Percentiles rank a stretch among this genome's conserved stretches.
Evolutionary conservation across 1,284 basidiomycete species (phyloP).

Genomic region (Malassezia globosa): DNA sequence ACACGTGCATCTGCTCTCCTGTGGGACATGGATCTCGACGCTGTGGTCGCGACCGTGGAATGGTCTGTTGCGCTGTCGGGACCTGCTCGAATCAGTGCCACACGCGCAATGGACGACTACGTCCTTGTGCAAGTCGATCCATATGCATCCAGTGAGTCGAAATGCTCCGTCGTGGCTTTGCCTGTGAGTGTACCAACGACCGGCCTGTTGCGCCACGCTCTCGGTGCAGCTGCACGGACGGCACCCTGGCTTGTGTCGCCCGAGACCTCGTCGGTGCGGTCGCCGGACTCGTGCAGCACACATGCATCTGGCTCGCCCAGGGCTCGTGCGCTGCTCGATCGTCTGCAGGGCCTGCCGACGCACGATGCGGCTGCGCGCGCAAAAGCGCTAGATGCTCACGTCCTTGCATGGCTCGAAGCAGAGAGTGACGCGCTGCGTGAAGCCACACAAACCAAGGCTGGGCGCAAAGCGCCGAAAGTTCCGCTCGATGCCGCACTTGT

Average conservation of each 20-base stretch:
- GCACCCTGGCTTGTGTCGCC: slow-evolving; percentile 6
- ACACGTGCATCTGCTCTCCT: slow-evolving; percentile 14
- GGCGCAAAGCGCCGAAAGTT: slow-evolving; percentile 14
- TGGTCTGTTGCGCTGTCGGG: slow-evolving; percentile 7
- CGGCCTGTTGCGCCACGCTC: slow-evolving; percentile 14
- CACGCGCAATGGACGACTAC: slow-evolving; percentile 6
- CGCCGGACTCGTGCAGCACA: not conserved
- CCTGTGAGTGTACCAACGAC: slow-evolving; percentile 12
- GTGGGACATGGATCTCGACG: slow-evolving; percentile 15
- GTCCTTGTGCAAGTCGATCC: slow-evolving; percentile 11
- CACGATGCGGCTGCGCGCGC: not conserved
- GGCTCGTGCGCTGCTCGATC: not conserved
- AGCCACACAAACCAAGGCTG: slow-evolving; percentile 7
- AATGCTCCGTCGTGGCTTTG: slow-evolving; percentile 8
- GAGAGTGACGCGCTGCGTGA: slow-evolving; percentile 10
- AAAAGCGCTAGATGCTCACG: slow-evolving; percentile 1
- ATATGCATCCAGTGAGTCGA: not conserved
- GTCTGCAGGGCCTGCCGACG: not conserved
- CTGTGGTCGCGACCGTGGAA: slow-evolving; percentile 11
- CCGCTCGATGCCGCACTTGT: slow-evolving; percentile 7
- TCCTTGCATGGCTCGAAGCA: not conserved
- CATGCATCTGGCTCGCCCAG: not conserved
- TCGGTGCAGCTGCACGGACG: slow-evolving; percentile 10
- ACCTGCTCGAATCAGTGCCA: not conserved
- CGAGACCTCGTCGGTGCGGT: not conserved